phyloP scores from a whole-genome alignment of 2,329 filamentous ascomycete species.

The Nemania serpens region DNA sequence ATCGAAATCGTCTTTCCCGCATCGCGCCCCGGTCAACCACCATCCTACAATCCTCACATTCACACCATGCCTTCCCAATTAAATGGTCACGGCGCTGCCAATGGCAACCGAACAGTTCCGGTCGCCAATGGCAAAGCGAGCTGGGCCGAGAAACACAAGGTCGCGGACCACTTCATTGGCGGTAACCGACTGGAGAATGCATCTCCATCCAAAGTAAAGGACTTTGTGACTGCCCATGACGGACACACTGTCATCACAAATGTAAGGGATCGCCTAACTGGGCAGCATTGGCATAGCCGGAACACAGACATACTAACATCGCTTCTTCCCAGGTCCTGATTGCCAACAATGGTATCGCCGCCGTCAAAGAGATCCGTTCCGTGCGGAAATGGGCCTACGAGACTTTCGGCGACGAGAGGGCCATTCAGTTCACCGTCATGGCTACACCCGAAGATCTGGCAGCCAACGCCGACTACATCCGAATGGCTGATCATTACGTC shows the following conservation, averaged over 20 bases:
- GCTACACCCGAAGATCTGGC: slow-evolving; percentile 96
- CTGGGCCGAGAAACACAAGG: slow-evolving; percentile 78
- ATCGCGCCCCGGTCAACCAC: slow-evolving; percentile 21
- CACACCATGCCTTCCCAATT: slow-evolving; percentile 33
- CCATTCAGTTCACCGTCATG: slow-evolving; percentile 99
- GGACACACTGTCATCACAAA: slow-evolving; percentile 99
- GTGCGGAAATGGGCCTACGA: slow-evolving; percentile 99
- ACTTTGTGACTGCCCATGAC: slow-evolving; percentile 87
- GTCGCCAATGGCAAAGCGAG: slow-evolving; percentile 63
- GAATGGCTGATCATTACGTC: slow-evolving; percentile 99
- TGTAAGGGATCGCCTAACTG: slow-evolving; percentile 59
- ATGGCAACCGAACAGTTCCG: slow-evolving; percentile 54
- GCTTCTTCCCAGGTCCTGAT: slow-evolving; percentile 76
- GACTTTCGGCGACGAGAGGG: slow-evolving; percentile 96
- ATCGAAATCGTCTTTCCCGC: slow-evolving; percentile 23
- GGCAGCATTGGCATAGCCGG: background rate
- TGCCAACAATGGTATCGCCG: slow-evolving; percentile 99
- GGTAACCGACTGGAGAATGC: slow-evolving; percentile 87
- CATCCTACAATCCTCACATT: slow-evolving; percentile 12
- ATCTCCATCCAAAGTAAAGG: slow-evolving; percentile 84
- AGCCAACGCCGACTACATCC: slow-evolving; percentile 98
- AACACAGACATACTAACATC: slow-evolving; percentile 12
- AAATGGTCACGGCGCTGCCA: slow-evolving; percentile 44
- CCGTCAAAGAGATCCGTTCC: slow-evolving; percentile 98
- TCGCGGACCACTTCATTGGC: slow-evolving; percentile 94